Evolutionary conservation across 768 basidiomycete genomes (phyloP), one percentile per base, ranked within the genome.

Genomic region (Botryobasidium botryosum): DNA sequence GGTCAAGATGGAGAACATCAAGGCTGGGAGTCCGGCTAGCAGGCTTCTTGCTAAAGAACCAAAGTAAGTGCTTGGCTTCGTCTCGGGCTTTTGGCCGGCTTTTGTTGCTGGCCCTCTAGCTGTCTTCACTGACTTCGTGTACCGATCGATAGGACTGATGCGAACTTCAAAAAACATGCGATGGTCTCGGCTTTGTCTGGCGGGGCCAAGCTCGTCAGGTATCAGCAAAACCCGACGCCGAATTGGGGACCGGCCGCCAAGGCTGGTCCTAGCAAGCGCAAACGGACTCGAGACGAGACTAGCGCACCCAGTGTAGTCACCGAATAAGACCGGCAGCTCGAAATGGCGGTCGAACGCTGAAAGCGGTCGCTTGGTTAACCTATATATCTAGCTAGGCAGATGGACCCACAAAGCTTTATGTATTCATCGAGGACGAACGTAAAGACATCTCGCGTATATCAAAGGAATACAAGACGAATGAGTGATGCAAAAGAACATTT

Each of bases 221-320:
- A 91, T 61, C 88, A 92, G 59, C 72, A 75, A 50, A 96, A 94
- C 56, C 94, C 92, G 4, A 69, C 75, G n/a, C 69, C 75, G 2
- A 70, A 94, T 58, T 99, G 94, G 94, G 92, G 92, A 0, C 94
- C 92, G 0, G 82, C 73, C 13, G 68, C 70, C 43, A 79, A 69
- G 54, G 79, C 81, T 3, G 62, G 62, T n/a, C 56, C 52, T 20
- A 62, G 53, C 36, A 56, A 65, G 50, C 55, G 65, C 12, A 58
- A 56, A 48, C 42, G 49, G 10, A 52, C 47, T 8, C 40, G 46
- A 13, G 51, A 52, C 18, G 31, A 25, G 27, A 13, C 36, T n/a
- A n/a, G n/a, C n/a, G n/a, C n/a, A n/a, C n/a, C n/a, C n/a, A n/a
- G n/a, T n/a, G n/a, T n/a, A n/a, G n/a, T n/a, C n/a, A n/a, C n/a